Conservation (phyloP, 495 filamentous ascomycete genomes). For the Podospora conica region DNA sequence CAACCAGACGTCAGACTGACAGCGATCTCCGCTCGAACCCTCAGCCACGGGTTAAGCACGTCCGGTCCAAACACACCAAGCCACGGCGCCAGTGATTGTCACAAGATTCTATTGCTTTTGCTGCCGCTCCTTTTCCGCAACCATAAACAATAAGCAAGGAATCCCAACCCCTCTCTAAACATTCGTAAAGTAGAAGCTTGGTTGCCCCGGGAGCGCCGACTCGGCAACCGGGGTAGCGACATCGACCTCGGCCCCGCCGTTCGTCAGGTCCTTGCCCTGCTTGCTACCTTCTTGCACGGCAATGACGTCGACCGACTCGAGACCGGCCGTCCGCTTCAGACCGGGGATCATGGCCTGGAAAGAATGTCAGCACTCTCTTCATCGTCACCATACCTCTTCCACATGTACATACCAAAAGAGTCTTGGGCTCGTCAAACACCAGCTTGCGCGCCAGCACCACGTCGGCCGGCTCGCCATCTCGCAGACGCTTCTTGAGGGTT, state of each 20-base stretch:
- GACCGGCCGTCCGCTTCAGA: slow-evolving; percentile 56
- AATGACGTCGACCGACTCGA: slow-evolving; percentile 57
- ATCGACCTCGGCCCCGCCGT: slow-evolving; percentile 48
- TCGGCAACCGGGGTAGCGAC: slow-evolving; percentile 54
- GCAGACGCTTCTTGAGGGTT: slow-evolving; percentile 70
- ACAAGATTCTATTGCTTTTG: background rate
- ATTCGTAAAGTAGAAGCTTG: slow-evolving; percentile 74
- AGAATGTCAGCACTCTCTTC: background rate
- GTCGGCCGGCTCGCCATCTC: slow-evolving; percentile 50
- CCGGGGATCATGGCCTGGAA: slow-evolving; percentile 36
- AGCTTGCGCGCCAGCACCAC: slow-evolving; percentile 75
- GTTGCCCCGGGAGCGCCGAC: slow-evolving; percentile 69
- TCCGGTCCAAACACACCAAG: background rate
- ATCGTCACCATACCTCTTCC: too few relatives aligned
- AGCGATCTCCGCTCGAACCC: background rate
- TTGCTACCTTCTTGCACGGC: slow-evolving; percentile 65
- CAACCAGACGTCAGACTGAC: background rate
- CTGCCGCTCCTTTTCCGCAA: background rate
- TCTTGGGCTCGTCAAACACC: slow-evolving; percentile 74
- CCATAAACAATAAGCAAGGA: background rate
- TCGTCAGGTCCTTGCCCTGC: slow-evolving; percentile 49
- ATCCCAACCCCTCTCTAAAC: slow-evolving; percentile 32
- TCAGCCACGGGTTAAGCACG: background rate
- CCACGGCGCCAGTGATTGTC: background rate
- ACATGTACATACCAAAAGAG: slow-evolving; percentile 44